phyloP scores from a whole-genome alignment of 768 basidiomycete genomes.

The Podaxis mareebaensis region DNA sequence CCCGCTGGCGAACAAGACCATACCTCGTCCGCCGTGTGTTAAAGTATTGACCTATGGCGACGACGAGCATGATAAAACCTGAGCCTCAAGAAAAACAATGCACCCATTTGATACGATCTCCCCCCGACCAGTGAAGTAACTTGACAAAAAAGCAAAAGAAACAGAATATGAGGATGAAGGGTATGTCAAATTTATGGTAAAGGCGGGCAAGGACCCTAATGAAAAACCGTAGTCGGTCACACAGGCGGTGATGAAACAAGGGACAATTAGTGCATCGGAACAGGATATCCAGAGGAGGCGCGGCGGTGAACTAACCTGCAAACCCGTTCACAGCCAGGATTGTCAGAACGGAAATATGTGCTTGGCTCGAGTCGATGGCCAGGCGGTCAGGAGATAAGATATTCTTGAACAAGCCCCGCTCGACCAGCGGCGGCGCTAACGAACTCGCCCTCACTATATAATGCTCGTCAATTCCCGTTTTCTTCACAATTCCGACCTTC shows the following conservation, averaged over 20 bases:
- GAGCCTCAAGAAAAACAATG: slow-evolving; percentile 58
- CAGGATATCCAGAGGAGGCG: slow-evolving; percentile 39
- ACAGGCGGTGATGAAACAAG: slow-evolving; percentile 55
- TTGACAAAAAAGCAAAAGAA: slow-evolving; percentile 85
- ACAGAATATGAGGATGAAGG: slow-evolving; percentile 91
- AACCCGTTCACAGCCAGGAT: neutral
- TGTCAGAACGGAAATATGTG: neutral
- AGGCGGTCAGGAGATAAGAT: neutral
- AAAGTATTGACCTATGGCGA: slow-evolving; percentile 80
- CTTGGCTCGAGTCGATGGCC: no score
- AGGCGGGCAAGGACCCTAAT: slow-evolving; percentile 72
- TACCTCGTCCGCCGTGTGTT: slow-evolving; percentile 70
- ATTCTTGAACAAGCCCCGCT: no score
- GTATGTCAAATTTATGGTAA: slow-evolving; percentile 96
- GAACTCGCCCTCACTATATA: neutral
- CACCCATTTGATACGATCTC: slow-evolving; percentile 96
- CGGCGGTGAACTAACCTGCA: neutral
- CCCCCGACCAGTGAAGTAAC: slow-evolving; percentile 96
- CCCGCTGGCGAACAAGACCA: slow-evolving; percentile 95
- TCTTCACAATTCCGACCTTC: neutral
- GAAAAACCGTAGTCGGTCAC: slow-evolving; percentile 10
- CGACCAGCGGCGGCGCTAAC: neutral
- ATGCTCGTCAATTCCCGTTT: neutral
- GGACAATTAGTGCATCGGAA: slow-evolving; percentile 76
- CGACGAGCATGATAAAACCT: slow-evolving; percentile 76